Evolutionary conservation across 139 green algal species (phyloP).

Genomic region (Coccomyxa sp.): DNA sequence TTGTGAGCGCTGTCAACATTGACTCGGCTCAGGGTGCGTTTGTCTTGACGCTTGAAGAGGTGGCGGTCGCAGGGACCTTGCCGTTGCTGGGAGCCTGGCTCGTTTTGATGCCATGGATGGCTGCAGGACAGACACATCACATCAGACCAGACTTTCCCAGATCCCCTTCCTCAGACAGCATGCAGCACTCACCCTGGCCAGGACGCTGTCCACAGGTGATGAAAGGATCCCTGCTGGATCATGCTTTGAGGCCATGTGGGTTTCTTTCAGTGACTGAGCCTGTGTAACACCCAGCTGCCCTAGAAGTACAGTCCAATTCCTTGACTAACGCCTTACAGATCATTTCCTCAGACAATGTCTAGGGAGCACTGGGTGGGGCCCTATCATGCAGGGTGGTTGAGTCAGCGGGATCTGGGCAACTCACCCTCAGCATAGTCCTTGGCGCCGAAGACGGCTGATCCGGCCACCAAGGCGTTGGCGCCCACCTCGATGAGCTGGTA

Average conservation of each 20-base stretch:
- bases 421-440: conserved; percentile 65
- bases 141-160: too few species aligned
- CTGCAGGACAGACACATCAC: conserved; percentile 36
- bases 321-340: neutral
- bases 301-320: neutral
- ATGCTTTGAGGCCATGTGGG: too few species aligned
- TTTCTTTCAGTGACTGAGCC: too few species aligned
- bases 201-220: too few species aligned
- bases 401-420: neutral
- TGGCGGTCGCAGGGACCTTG: too few species aligned
- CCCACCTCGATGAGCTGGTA: conserved; percentile 89
- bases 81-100: conserved; percentile 33
- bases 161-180: too few species aligned
- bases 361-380: neutral
- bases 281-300: too few species aligned
- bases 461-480: conserved; percentile 94
- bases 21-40: too few species aligned
- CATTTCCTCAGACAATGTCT: neutral
- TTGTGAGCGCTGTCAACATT: too few species aligned
- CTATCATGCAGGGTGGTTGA: neutral
- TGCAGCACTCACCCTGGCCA: too few species aligned
- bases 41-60: too few species aligned
- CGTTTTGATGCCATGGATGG: conserved; percentile 70
- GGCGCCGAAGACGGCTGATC: conserved; percentile 80
- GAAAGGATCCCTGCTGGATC: too few species aligned